A percentile compares a stretch with the other conserved stretches of the same genome.
Conservation (phyloP, 345 rosid species). For the Abelmoschus esculentus region DNA sequence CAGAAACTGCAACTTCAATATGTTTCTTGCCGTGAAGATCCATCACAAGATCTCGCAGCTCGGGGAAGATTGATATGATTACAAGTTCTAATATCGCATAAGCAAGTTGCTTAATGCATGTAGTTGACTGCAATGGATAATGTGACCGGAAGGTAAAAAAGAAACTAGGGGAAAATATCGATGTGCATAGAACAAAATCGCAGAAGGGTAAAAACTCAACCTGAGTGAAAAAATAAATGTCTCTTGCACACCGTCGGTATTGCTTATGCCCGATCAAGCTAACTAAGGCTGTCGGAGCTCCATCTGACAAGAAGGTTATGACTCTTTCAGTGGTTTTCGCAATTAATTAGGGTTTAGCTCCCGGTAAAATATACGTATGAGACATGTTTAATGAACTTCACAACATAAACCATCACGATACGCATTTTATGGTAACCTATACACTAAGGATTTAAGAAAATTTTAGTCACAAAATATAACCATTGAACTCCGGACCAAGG, state of each 20-base stretch:
- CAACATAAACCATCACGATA: not conserved
- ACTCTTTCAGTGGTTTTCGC: not conserved
- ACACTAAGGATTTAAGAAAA: not conserved
- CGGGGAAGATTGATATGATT: slow-evolving; percentile 75
- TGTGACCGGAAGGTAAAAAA: not conserved
- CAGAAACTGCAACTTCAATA: slow-evolving; percentile 2
- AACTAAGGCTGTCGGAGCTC: slow-evolving; percentile 83
- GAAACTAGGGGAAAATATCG: not conserved
- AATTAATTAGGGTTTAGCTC: not conserved
- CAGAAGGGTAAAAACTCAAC: slow-evolving; percentile 20
- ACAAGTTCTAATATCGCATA: slow-evolving; percentile 64
- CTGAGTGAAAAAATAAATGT: slow-evolving; percentile 93
- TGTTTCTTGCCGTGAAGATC: slow-evolving; percentile 49
- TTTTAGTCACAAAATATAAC: too few relatives aligned
- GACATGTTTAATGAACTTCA: not conserved
- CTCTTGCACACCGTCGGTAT: slow-evolving; percentile 88
- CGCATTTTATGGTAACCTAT: not conserved
- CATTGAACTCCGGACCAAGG: not conserved
- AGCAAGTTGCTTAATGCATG: slow-evolving; percentile 89
- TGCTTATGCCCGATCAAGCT: slow-evolving; percentile 86
- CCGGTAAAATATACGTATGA: too few relatives aligned
- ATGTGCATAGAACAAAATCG: not conserved
- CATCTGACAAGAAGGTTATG: slow-evolving; percentile 48
- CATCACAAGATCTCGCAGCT: slow-evolving; percentile 60
- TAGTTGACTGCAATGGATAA: slow-evolving; percentile 54